A percentile compares a stretch with the other conserved stretches of the same genome.
phyloP scores from a whole-genome alignment of 2,329 filamentous ascomycete species.

The Beauveria rudraprayagi region DNA sequence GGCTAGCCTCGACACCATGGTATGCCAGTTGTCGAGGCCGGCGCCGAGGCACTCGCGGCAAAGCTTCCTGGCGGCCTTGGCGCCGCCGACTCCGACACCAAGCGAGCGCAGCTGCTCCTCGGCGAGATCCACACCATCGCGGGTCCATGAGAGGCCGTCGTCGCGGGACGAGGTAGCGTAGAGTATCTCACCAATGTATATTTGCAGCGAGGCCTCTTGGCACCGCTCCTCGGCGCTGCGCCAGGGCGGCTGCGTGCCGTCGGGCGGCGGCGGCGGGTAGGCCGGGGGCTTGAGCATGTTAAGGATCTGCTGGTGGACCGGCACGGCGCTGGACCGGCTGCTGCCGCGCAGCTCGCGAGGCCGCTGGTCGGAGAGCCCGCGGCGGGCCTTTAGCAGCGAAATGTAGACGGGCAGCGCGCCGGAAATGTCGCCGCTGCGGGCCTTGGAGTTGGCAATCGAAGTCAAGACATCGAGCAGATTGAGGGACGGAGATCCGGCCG shows the following conservation, averaged over 20 bases:
- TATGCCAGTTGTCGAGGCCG: conserved; percentile 73
- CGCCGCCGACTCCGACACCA: conserved; percentile 19
- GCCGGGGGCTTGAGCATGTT: conserved; percentile 36
- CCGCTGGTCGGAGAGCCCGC: conserved; percentile 41
- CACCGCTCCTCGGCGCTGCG: conserved; percentile 61
- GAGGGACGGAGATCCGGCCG: conserved; percentile 49
- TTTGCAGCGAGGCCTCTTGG: conserved; percentile 77
- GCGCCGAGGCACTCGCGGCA: conserved; percentile 72
- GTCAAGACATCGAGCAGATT: conserved; percentile 73
- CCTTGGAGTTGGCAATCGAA: conserved; percentile 69
- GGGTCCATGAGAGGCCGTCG: conserved; percentile 79
- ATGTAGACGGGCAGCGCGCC: conserved; percentile 76
- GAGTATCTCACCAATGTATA: conserved; percentile 90
- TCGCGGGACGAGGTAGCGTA: conserved; percentile 56
- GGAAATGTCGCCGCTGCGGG: conserved; percentile 56
- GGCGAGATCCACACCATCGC: conserved; percentile 75
- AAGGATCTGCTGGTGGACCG: conserved; percentile 17
- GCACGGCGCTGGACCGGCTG: conserved; percentile 10
- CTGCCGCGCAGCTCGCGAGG: conserved; percentile 14
- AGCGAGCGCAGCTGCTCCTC: conserved; percentile 56
- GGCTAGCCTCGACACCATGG: conserved; percentile 65
- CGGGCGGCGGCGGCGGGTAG: conserved; percentile 63
- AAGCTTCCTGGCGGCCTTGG: conserved; percentile 35
- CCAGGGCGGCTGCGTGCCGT: conserved; percentile 59
- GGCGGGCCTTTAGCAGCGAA: conserved; percentile 72